Evolutionary conservation across 305 asterid species (phyloP), one percentile per base, ranked within the genome.

Genomic region (Solanum hybrid): DNA sequence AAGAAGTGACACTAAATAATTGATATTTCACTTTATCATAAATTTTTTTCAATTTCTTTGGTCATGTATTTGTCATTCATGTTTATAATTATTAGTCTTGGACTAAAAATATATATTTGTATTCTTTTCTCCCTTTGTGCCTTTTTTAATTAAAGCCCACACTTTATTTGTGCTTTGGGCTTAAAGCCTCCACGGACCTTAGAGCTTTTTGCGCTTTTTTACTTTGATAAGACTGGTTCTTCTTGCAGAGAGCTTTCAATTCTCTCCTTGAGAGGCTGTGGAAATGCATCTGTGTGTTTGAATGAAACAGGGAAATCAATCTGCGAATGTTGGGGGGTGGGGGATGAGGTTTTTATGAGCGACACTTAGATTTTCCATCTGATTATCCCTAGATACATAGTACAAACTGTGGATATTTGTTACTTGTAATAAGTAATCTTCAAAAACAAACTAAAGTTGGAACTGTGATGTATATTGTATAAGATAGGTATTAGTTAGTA

Each of bases 181-280:
- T 45, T 45, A 13, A 45, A 45, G 61, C 61, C 61, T 45, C 61
- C 61, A 45, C 20, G 20, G 20, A 45, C 61, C 61, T 45, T 45
- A 45, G 61, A 13, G 1, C 20, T 4, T 45, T 45, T 45, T 45
- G 61, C 2, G 17, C 20, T 45, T 45, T 45, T 45, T 45, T 45
- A 7, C 61, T 45, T 45, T 45, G 61, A 45, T 45, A 45, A 13
- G 7, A 45, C 20, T 45, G 61, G 61, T 45, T 45, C 94, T 83
- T 92, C 96, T 94, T 95, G 96, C 96, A 96, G n/a, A 96, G 94
- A 37, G 93, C 90, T 90, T 95, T 98, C 92, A 95, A 92, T 89
- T 94, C 94, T 92, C 94, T 96, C 93, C 98, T 93, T 3, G 93
- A 3, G 45, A 96, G 95, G 80, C 88, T 89, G 89, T 94, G 91